Evolutionary conservation across 805 yeast genomes (phyloP), one percentile per base, ranked within the genome.

Genomic region (Schwanniomyces yamadae): DNA sequence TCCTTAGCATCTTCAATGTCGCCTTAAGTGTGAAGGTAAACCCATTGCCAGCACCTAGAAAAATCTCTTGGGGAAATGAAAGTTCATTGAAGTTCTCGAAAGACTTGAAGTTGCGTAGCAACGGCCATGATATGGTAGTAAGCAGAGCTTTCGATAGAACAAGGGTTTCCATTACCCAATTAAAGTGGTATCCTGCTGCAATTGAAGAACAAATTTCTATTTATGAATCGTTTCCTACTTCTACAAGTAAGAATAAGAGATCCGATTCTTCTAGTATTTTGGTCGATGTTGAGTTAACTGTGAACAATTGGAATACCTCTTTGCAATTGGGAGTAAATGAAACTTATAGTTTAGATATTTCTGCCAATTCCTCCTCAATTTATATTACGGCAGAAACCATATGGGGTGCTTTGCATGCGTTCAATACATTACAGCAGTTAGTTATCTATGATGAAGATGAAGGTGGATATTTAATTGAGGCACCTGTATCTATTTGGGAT

Each of bases 351-450:
- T 36, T 67, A 31, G 26, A 32, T 4, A 44, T 58, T 3, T 35
- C 35, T 11, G 27, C 17, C 2, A 29, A 23, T 16, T 35, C 37
- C 3, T 22, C 23, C n/a, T 36, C 39, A 15, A 46, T 66, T 16
- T 21, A 28, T 6, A 56, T 67, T 23, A 35, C 28, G 1, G 59
- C 72, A 5, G 45, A 28, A 13, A 67, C 71, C 3, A 43, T 54
- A 5, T 68, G 71, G 71, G 75, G 73, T 10, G 71, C 64, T 2
- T 48, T 69, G 29, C 61, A 66, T 41, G 71, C 64, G 0, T 55
- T 69, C 24, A 50, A 59, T 6, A 68, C 75, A 2, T 46, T 68
- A 22, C 66, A 66, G 36, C 73, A 69, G 44, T 33, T 69, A 20
- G 45, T 68, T n/a, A 39, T 63, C n/a, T 54, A 52, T 28, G 52